These are phyloP conservation scores for Phytophthora sp. DNA, from an alignment of 352 stramenopile genomes.

Conservation along the genomic window DNA sequence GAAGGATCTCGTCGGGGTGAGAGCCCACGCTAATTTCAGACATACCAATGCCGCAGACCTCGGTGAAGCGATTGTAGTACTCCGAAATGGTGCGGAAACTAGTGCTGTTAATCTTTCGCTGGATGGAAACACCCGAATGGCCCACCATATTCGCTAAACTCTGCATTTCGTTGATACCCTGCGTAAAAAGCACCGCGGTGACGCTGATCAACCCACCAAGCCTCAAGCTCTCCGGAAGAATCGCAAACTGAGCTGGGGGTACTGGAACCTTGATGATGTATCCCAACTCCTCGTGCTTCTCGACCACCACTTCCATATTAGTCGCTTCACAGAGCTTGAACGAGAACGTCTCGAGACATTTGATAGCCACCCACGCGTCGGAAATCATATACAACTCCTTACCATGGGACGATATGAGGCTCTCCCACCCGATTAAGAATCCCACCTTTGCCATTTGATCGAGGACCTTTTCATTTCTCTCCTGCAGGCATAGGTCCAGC, in stretches of 20 bases:
- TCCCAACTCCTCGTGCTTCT: slow-evolving; percentile 62
- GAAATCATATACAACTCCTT: slow-evolving; percentile 97
- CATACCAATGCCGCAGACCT: slow-evolving; percentile 40
- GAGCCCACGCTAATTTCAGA: slow-evolving; percentile 61
- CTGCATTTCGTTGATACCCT: slow-evolving; percentile 96
- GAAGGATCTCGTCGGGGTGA: slow-evolving; percentile 71
- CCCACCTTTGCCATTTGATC: slow-evolving; percentile 75
- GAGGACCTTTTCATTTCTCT: slow-evolving; percentile 62
- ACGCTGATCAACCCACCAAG: slow-evolving; percentile 67
- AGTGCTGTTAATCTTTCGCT: slow-evolving; percentile 84
- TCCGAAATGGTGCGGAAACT: slow-evolving; percentile 74
- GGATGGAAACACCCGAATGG: slow-evolving; percentile 79
- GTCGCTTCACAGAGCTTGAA: slow-evolving; percentile 73
- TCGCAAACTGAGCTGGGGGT: slow-evolving; percentile 45
- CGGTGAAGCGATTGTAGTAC: slow-evolving; percentile 77
- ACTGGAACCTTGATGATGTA: slow-evolving; percentile 77
- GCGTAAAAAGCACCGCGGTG: slow-evolving; percentile 84
- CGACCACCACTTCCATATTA: slow-evolving; percentile 56
- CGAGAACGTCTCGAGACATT: slow-evolving; percentile 85
- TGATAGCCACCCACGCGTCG: slow-evolving; percentile 89
- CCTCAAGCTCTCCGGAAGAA: slow-evolving; percentile 59
- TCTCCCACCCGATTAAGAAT: slow-evolving; percentile 95
- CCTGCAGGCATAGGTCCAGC: slow-evolving; percentile 75
- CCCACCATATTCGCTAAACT: slow-evolving; percentile 91
- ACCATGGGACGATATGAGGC: slow-evolving; percentile 94